phyloP scores from a whole-genome alignment of 202 grass and related monocot genomes.

The Schoenoplectus triqueter region DNA sequence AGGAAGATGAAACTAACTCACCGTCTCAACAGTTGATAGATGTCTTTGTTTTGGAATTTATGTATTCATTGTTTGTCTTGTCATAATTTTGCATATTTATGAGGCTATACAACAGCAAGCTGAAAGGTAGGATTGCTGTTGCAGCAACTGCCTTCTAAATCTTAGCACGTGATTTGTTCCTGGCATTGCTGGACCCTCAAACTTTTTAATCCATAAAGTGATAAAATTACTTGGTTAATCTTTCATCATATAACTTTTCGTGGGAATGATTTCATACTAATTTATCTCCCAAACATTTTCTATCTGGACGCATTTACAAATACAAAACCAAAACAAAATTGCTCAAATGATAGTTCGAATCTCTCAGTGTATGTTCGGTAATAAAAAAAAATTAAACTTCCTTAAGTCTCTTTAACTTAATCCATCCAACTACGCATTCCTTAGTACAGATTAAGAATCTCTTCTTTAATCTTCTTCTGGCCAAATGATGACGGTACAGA shows the following conservation, averaged over 20 bases:
- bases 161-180: constrained; percentile 40
- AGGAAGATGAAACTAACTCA: constrained; percentile 20
- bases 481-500: too few species aligned
- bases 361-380: too few species aligned
- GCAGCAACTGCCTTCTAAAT: constrained; percentile 25
- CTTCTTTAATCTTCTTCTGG: too few species aligned
- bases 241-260: background rate
- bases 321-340: background rate
- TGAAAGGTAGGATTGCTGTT: constrained; percentile 27
- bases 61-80: background rate
- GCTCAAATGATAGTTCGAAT: too few species aligned
- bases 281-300: background rate
- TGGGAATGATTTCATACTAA: background rate
- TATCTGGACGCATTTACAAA: background rate
- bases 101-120: constrained; percentile 16
- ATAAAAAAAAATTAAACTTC: too few species aligned
- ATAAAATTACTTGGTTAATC: constrained; percentile 16
- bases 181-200: constrained; percentile 25
- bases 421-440: too few species aligned
- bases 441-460: too few species aligned
- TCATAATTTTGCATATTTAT: constrained; percentile 8
- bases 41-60: constrained; percentile 2
- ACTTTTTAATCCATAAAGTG: constrained; percentile 4
- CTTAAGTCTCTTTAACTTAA: too few species aligned
- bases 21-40: constrained; percentile 23